Evolutionary conservation across 2,329 filamentous ascomycete genomes (phyloP), one percentile per base, ranked within the genome.

Genomic region (Apiospora saccharicola): DNA sequence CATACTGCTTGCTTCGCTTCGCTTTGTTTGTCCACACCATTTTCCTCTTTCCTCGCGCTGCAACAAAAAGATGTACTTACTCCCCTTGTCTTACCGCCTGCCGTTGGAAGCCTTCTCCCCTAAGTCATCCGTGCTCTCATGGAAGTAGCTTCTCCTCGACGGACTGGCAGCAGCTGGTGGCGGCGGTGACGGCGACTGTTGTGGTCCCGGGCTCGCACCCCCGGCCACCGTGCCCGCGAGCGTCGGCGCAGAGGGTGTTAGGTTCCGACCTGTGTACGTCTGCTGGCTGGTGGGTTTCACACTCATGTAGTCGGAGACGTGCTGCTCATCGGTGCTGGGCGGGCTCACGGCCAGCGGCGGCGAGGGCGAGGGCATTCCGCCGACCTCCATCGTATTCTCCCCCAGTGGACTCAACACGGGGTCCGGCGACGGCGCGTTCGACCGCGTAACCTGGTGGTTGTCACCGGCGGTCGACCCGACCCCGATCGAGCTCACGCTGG

Each of bases 91-190:
- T 68, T 41, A 47, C 30, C 30, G 41, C 7, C 46, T 49, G n/a
- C 16, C 43, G 22, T 34, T 67, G 24, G 61, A 24, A 43, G 30
- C 46, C 37, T 34, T 72, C 76, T 13, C 76, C 79, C 78, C 79
- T 77, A 83, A 79, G 75, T 86, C 84, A 53, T 85, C 83, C 41
- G 80, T 78, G n/a, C 80, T 81, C 75, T 85, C 84, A 8, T 79
- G 77, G 57, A 86, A 86, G 51, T 84, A 80, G 41, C 84, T 85
- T 77, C 79, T 82, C 70, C 84, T 78, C n/a, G 80, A 67, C 5
- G 77, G 75, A 69, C 76, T 80, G 30, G 72, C 72, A n/a, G 71
- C 8, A 13, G 34, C 10, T 67, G 12, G 73, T 72, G n/a, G 67
- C 67, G 46, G 70, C 73, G 13, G 70, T 70, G 34, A 72, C 69